Base-by-base conservation (phyloP, 1,284 basidiomycete species). In the Porphyrellus sp. region DNA sequence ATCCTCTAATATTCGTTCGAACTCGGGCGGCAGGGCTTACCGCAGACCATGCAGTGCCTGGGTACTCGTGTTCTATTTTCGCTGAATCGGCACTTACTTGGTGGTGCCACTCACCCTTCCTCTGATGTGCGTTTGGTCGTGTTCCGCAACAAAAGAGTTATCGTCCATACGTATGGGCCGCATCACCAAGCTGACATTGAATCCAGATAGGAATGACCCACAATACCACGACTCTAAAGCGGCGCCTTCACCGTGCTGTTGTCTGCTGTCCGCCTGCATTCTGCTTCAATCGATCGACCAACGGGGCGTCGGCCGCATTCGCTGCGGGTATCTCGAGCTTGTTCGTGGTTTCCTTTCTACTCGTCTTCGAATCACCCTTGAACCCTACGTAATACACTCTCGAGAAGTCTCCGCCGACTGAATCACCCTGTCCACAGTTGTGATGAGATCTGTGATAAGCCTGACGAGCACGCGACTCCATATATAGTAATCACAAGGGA, bases 381-480 rank as follows among this genome's bases (percentile, higher is more conserved):
- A 93, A 93, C 13, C 91, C 91, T 46, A 91, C 64, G 63, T 83
- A 93, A 63, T 86, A 93, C 39, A 92, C 69, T 34, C 83, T 74
- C 3, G 85, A 80, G 7, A 71, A 63, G 8, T 88, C 84, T 24
- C 77, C 82, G 2, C 83, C 85, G 4, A 75, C 74, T 1, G 89
- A 74, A 46, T 91, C 80, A 52, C 79, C 81, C 89, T 89, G 60
- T 46, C 43, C 49, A 33, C 42, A 20, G 44, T 25, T 16, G 27
- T 34, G 40, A 58, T 52, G 23, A 56, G 42, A 27, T 58, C 35
- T 20, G 25, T 43, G 57, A 61, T 64, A 52, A 64, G 57, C 37
- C 16, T 39, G 23, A 38, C 25, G 37, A 46, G 46, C 25, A 50
- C 30, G 49, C 1, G 30, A 49, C 33, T 9, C 61, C 59, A 54